These are phyloP conservation scores for Penicillium steckii DNA, from an alignment of 495 filamentous ascomycete genomes.

Conservation along the genomic window DNA sequence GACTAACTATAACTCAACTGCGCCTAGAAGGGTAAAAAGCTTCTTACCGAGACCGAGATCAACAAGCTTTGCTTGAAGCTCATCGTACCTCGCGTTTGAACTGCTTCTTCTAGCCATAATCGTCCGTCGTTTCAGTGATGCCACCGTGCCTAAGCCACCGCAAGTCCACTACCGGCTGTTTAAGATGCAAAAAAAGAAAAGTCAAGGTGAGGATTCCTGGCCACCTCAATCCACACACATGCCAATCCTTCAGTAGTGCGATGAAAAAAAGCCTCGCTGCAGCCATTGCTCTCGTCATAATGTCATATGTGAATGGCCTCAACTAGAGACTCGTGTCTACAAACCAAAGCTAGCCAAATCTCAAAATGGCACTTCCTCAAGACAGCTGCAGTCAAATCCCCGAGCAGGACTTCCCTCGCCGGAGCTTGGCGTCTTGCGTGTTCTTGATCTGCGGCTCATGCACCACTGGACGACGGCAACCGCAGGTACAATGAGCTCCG, in stretches of 20 bases:
- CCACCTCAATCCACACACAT: background rate
- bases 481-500: slow-evolving; percentile 21
- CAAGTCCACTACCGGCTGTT: slow-evolving; percentile 45
- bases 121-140: slow-evolving; percentile 5
- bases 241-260: slow-evolving; percentile 8
- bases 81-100: too few species aligned
- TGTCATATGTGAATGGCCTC: slow-evolving; percentile 15
- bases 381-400: background rate
- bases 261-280: slow-evolving; percentile 20
- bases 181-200: slow-evolving; percentile 47
- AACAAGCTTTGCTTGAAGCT: too few species aligned
- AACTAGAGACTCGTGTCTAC: slow-evolving; percentile 15
- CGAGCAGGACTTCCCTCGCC: slow-evolving; percentile 6
- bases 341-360: slow-evolving; percentile 4
- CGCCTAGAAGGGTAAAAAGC: too few species aligned
- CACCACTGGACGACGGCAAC: slow-evolving; percentile 23
- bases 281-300: slow-evolving; percentile 20
- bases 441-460: slow-evolving; percentile 21
- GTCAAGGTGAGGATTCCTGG: slow-evolving; percentile 33
- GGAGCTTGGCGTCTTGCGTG: slow-evolving; percentile 10
- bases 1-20: too few species aligned
- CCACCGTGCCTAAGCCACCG: slow-evolving; percentile 30
- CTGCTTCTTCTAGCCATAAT: background rate
- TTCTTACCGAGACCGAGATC: too few species aligned
- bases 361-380: background rate